Evolutionary conservation across 306 rosid species (phyloP).

Genomic region (Cucurbita pepo): DNA sequence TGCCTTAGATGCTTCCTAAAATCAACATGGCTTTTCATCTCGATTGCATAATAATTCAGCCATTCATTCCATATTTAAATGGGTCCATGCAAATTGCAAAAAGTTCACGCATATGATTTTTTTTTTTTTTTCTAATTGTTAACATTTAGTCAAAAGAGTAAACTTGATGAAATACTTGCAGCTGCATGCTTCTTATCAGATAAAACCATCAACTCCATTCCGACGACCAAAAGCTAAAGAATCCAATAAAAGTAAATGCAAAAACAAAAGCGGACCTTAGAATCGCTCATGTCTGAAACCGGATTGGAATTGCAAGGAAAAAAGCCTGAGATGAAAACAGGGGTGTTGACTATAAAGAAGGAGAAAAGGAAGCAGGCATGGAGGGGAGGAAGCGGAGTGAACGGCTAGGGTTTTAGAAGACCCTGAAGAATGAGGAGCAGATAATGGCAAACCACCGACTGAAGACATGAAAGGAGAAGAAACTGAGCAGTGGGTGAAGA

Average conservation of each 20-base stretch:
- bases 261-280: constrained; percentile 33
- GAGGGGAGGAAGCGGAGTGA: constrained; percentile 19
- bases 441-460: constrained; percentile 26
- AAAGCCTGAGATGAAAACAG: constrained; percentile 2
- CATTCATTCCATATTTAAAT: background rate
- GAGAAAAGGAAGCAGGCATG: constrained; percentile 15
- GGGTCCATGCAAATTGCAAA: background rate
- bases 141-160: background rate
- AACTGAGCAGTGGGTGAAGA: constrained; percentile 17
- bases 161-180: background rate
- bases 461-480: constrained; percentile 80
- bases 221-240: background rate
- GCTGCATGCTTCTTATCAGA: background rate
- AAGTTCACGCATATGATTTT: background rate
- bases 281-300: constrained; percentile 34
- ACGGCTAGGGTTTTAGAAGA: constrained; percentile 55
- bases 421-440: constrained; percentile 43
- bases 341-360: constrained; percentile 4
- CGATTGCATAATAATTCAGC: background rate
- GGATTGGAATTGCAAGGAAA: constrained; percentile 15
- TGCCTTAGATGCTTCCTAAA: background rate
- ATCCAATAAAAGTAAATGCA: background rate
- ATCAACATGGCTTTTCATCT: background rate
- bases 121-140: background rate
- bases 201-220: background rate